phyloP scores from a whole-genome alignment of 78 protist genomes.

The Polysphondylium violaceum region DNA sequence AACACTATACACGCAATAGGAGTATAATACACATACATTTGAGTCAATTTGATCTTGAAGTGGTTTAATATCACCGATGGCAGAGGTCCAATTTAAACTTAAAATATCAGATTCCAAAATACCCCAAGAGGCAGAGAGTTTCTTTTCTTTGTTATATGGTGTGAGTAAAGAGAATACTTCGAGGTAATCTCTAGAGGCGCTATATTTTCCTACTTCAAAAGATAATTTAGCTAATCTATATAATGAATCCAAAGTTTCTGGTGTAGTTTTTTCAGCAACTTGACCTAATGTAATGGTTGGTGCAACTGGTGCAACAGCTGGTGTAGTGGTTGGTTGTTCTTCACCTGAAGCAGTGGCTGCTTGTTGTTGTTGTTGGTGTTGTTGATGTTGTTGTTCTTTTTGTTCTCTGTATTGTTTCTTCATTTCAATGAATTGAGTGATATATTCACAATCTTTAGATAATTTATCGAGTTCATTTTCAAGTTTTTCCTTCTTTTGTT shows the following conservation, averaged over 20 bases:
- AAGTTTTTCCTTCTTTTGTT: constrained; percentile 28
- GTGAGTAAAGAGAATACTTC: constrained; percentile 41
- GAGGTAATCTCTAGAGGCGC: constrained; percentile 50
- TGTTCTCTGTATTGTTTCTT: constrained; percentile 51
- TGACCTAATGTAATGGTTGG: constrained; percentile 6
- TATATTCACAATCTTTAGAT: constrained; percentile 21
- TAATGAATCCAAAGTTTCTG: constrained; percentile 48
- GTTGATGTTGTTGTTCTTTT: constrained; percentile 11
- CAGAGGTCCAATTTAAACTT: constrained; percentile 84
- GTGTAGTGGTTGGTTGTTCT: background rate
- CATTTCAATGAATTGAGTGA: constrained; percentile 49
- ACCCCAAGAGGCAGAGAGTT: constrained; percentile 92
- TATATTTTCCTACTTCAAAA: constrained; percentile 58
- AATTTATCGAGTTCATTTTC: constrained; percentile 38
- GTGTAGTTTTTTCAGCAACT: constrained; percentile 34
- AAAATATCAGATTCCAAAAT: constrained; percentile 92
- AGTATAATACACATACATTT: constrained; percentile 5
- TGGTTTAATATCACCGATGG: constrained; percentile 70
- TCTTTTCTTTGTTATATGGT: constrained; percentile 18
- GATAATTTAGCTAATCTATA: constrained; percentile 53
- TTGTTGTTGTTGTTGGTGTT: background rate
- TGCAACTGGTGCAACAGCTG: background rate
- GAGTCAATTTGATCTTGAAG: constrained; percentile 82
- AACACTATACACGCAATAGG: background rate
- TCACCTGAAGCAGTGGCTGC: background rate